These are phyloP conservation scores for Exophiala lecanii-corni DNA, from an alignment of 2,329 filamentous ascomycete genomes.

Conservation along the genomic window DNA sequence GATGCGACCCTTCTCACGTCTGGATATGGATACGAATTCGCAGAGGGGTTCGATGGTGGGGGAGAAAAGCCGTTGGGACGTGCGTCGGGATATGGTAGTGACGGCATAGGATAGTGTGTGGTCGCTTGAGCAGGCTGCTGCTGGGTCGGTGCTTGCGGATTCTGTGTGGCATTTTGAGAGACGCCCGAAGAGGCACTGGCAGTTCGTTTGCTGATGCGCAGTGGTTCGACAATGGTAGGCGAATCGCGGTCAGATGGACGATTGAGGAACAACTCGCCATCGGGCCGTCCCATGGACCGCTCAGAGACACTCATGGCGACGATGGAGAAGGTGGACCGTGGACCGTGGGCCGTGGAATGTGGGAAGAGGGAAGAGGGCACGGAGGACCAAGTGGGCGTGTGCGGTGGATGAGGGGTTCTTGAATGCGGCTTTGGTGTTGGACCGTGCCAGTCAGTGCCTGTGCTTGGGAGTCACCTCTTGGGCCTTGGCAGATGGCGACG, in stretches of 20 bases:
- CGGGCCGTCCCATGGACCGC: slow-evolving; percentile 58
- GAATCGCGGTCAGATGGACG: slow-evolving; percentile 55
- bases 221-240: slow-evolving; percentile 68
- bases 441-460: too few relatives aligned
- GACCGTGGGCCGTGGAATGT: background rate
- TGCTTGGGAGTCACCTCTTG: too few relatives aligned
- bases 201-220: slow-evolving; percentile 76
- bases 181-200: slow-evolving; percentile 53
- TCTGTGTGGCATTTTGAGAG: slow-evolving; percentile 31
- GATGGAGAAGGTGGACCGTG: background rate
- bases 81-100: slow-evolving; percentile 70
- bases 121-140: slow-evolving; percentile 53
- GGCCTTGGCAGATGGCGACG: too few relatives aligned
- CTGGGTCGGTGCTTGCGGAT: slow-evolving; percentile 30
- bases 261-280: slow-evolving; percentile 78
- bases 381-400: background rate
- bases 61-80: slow-evolving; percentile 38
- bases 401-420: too few relatives aligned
- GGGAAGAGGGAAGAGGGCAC: background rate
- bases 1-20: slow-evolving; percentile 33
- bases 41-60: slow-evolving; percentile 29
- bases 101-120: slow-evolving; percentile 62
- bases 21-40: slow-evolving; percentile 41
- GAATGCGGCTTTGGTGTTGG: too few relatives aligned
- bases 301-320: slow-evolving; percentile 41